Base-by-base conservation (phyloP, 345 rosid genomes). In the Cardamine chenopodiifolia region DNA sequence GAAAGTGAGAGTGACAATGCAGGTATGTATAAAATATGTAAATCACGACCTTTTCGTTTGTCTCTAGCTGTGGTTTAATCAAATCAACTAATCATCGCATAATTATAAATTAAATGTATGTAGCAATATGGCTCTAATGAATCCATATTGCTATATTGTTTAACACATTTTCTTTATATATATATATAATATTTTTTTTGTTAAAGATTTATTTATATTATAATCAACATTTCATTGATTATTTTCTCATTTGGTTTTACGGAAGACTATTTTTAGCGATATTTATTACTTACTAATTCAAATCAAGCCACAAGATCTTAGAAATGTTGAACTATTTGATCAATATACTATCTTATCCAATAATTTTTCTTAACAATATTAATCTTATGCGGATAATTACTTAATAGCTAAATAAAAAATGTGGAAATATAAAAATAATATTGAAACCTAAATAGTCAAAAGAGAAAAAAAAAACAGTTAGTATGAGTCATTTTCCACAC, bases 371-470 rank as follows among this genome's bases (percentile, higher is more conserved):
- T 15, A 49, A 20, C 18, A 50, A n/a, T 23, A 37, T 48, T 19
- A 26, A n/a, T 67, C 25, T 39, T 25, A 28, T 53, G 52, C 3
- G 25, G 25, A 17, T 17, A 39, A 7, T 26, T 22, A n/a, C 6
- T 55, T 13, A 8, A 8, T 45, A 26, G 39, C 10, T 11, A 48
- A 48, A 37, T 35, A 17, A 28, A 28, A 18, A 62, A 53, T 31
- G 45, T 53, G 34, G 8, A 31, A 26, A 28, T 62, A 49, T 48
- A 61, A 11, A 37, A 22, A 8, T 44, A 42, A 44, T 25, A 8
- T 62, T 37, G 12, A 53, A 52, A 52, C 11, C 4, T 29, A 64
- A 29, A 44, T 47, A 66, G 78, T 66, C 50, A 65, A 66, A 73
- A 73, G 70, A 13, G 8, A 34, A 15, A 17, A 34, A 34, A 29